Evolutionary conservation across 192 early-diverging fungal species (phyloP), one percentile per base, ranked within the genome.

Genomic region (Dissophora ornata): DNA sequence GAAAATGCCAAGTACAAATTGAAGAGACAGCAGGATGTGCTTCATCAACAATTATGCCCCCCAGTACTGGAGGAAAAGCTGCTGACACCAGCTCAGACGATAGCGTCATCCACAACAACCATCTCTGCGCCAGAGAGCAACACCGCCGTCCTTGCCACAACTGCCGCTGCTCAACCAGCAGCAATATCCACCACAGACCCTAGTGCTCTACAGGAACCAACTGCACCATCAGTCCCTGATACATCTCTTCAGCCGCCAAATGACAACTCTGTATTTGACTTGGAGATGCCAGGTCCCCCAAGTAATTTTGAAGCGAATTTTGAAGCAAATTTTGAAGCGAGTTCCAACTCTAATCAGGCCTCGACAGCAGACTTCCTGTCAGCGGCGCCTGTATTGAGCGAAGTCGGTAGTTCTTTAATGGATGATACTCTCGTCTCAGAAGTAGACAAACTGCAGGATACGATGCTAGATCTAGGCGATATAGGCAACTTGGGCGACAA

Each of bases 1-100:
- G 69, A 71, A 29, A 71, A 71, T 40, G 33, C 69, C 4, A 71
- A 71, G 42, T 71, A 71, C 53, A 71, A 71, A 32, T 19, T 71
- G 8, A 61, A 62, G 40, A n/a, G 69, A 19, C 57, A 71, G n/a
- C 69, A 71, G 45, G 32, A 55, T 12, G 46, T 57, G 4, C 53
- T 62, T 16, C 10, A 34, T 9, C 33, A 53, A 0, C 58, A 62
- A 25, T 34, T 71, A 25, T 62, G 62, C 36, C 69, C 69, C 15
- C 33, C 42, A 38, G 19, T 50, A 29, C 12, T 29, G 2, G 36
- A 34, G 25, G 34, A 40, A 15, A 25, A 33, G n/a, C 32, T 49
- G 32, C n/a, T 16, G 28, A 15, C 13, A 32, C 3, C 0, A n/a
- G 19, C 36, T 3, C 19, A 40, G 7, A 50, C 34, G 19, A 29